Conservation (phyloP, 192 early-diverging fungal genomes). For the Phycomyces blakesleeanus region DNA sequence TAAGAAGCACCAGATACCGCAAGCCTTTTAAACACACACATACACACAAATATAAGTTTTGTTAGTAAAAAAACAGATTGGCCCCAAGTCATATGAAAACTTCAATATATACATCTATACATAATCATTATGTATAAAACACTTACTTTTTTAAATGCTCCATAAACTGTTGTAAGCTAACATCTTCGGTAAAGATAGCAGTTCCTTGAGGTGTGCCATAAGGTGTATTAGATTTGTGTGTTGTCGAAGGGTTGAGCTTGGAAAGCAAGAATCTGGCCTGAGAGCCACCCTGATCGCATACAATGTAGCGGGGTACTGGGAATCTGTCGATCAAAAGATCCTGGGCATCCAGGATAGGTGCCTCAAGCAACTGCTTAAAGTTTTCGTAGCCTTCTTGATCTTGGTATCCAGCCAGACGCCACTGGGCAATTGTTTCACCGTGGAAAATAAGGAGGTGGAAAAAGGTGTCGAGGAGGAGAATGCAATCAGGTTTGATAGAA, state of each 20-base stretch:
- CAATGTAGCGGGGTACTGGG: constrained; percentile 97
- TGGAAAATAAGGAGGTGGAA: constrained; percentile 99
- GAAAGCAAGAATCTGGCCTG: constrained; percentile 97
- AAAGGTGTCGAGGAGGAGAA: constrained; percentile 94
- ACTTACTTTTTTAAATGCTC: constrained; percentile 83
- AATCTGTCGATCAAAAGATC: constrained; percentile 90
- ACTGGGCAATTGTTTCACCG: constrained; percentile 93
- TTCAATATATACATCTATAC: no score
- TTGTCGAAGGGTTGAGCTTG: constrained; percentile 98
- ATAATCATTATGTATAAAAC: no score
- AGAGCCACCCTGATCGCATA: constrained; percentile 92
- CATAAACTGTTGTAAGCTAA: constrained; percentile 96
- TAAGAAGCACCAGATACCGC: no score
- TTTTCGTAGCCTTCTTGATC: constrained; percentile 93
- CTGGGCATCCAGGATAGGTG: constrained; percentile 87
- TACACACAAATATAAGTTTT: no score
- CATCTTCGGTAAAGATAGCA: constrained; percentile 97
- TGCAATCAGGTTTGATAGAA: constrained; percentile 92
- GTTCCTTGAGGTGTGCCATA: constrained; percentile 68
- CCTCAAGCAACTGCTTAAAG: constrained; percentile 89
- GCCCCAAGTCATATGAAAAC: no score
- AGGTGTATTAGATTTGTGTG: constrained; percentile 74
- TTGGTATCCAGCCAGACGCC: constrained; percentile 95
- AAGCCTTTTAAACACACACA: no score
- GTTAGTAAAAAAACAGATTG: no score